Base-by-base conservation (phyloP, 202 grass and related monocot species). In the Bolboschoenoplectus hybrid region DNA sequence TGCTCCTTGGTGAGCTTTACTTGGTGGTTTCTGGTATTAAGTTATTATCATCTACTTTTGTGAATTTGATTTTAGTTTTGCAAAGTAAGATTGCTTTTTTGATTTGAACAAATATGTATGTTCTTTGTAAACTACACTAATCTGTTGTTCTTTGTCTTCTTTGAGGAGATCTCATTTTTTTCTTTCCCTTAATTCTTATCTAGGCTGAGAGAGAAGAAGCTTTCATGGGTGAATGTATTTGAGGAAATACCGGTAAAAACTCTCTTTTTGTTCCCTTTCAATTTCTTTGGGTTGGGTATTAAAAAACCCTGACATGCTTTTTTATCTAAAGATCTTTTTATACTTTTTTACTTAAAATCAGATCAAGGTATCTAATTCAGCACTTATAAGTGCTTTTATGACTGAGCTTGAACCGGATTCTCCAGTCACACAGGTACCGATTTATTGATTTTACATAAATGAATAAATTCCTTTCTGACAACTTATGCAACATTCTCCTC, bases 351-450 rank as follows among this genome's bases (percentile, higher is more conserved):
- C 50, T 55, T 87, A 81, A 60, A 52, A 73, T 38, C 87, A 99
- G 97, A 99, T 99, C 87, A 97, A 99, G 86, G 93, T 97, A 87
- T 97, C 97, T 81, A 99, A 99, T 87, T 99, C 97, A 63, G 97
- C 97, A 35, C 89, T 99, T 87, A 88, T 92, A 55, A 99, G 97
- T 93, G 94, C 93, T 55, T 99, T 99, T 88, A 99, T 99, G 97
- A 94, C 86, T n/a, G 93, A 99, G 87, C 91, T 97, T 60, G 97
- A 99, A 81, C 92, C 97, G 19, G 97, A 96, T 51, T 92, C 93
- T 57, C 93, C 92, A 88, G 92, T 96, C 85, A 86, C 90, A 74
- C 93, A 97, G 97, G 97, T 98, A 62, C 6, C 4, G 7, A 16
- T 77, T 84, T 82, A 72, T 84, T 87, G 1, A 14, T 65, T 78